phyloP scores from a whole-genome alignment of 2,329 filamentous ascomycete genomes.

The Xylariaceae sp. region DNA sequence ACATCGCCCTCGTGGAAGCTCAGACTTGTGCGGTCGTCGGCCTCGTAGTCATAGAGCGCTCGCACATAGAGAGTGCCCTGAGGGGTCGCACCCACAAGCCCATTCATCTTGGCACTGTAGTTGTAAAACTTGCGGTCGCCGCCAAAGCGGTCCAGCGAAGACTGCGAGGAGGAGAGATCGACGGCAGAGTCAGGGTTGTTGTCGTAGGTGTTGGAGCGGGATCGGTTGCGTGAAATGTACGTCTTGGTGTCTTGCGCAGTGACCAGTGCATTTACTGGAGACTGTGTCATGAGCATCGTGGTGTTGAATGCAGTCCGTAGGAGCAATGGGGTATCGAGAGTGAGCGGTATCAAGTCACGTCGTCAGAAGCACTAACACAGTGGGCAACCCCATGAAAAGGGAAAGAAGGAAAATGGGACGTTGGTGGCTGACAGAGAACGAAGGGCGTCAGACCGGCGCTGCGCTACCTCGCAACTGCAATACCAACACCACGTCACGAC shows the following conservation, averaged over 20 bases:
- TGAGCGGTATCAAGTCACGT: slow-evolving; percentile 28
- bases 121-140: slow-evolving; percentile 32
- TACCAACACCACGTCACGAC: not conserved
- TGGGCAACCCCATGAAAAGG: slow-evolving; percentile 14
- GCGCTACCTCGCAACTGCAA: too few relatives aligned
- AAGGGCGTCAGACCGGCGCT: not conserved
- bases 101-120: slow-evolving; percentile 53
- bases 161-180: slow-evolving; percentile 32
- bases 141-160: slow-evolving; percentile 33
- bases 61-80: slow-evolving; percentile 82
- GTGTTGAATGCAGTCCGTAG: slow-evolving; percentile 28
- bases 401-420: slow-evolving; percentile 11
- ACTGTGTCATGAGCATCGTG: slow-evolving; percentile 56
- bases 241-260: slow-evolving; percentile 41
- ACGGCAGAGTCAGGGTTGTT: slow-evolving; percentile 31
- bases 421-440: slow-evolving; percentile 1
- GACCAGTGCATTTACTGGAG: slow-evolving; percentile 44
- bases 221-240: slow-evolving; percentile 35
- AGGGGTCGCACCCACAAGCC: slow-evolving; percentile 57
- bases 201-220: slow-evolving; percentile 29
- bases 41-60: slow-evolving; percentile 96
- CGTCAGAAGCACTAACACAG: slow-evolving; percentile 18
- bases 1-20: slow-evolving; percentile 97
- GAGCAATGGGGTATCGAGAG: slow-evolving; percentile 16
- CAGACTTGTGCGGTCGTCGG: slow-evolving; percentile 92